Evolutionary conservation across 345 rosid species (phyloP), one percentile per base, ranked within the genome.

Genomic region (Lenwebbia sp.): DNA sequence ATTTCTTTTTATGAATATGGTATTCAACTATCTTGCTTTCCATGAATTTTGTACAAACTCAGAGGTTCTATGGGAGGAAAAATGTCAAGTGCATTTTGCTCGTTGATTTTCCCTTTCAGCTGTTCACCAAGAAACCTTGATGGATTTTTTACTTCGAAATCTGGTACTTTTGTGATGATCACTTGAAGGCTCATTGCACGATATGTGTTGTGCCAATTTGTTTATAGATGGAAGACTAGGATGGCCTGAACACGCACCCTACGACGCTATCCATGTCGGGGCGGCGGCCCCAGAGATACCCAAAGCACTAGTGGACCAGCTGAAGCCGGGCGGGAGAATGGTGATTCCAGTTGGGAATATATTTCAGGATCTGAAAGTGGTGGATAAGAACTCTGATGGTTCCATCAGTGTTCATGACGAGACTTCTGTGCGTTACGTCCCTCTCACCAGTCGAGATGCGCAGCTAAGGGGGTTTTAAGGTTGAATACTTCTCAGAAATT

Each of bases 251-350:
- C 92, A 88, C 88, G 97, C 98, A n/a, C 98, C 96, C 0, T 98
- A 98, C 81, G 98, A 98, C 86, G 99, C 98, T 0, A 95, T 96
- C 83, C 99, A 98, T 82, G 99, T 98, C 21, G 99, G 99, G 40
- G 99, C 99, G 15, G 99, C 99, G 0, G 99, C 99, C 82, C 87
- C 95, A 6, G 96, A 98, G 87, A 92, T 98, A 37, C 99, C 99
- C 4, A 91, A 89, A 87, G 85, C 98, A 3, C 98, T 98, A 41
- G 84, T 98, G 55, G 96, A 98, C 87, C 99, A 98, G 90, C 90
- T 98, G 87, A 98, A 98, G 89, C 98, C 99, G 0, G 99, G 99
- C 40, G 99, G 99, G 28, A 90, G 98, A 88, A 94, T 98, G 99
- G 99, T 98, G 86, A 98, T 98, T 84, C 99, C 99, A 0, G 97